phyloP scores from a whole-genome alignment of 192 early-diverging fungal species.

The Entophlyctis luteolus region DNA sequence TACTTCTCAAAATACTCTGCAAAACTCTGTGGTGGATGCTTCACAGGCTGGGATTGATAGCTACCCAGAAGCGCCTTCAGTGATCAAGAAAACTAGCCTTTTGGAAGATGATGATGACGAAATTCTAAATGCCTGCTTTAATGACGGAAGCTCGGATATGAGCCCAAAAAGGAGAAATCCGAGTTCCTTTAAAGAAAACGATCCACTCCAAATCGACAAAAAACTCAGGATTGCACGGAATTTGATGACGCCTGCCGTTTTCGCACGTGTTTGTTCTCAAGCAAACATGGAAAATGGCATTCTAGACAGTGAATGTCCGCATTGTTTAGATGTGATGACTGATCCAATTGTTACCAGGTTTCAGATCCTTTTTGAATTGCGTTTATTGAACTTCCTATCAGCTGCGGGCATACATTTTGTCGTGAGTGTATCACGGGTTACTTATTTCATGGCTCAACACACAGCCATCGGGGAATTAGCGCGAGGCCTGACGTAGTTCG shows the following conservation, averaged over 20 bases:
- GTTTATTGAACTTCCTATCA: background rate
- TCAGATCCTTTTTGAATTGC: background rate
- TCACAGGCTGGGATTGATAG: too few species aligned
- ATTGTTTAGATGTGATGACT: conserved; percentile 23
- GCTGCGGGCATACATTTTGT: conserved; percentile 46
- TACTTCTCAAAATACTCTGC: too few species aligned
- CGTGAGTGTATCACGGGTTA: conserved; percentile 33
- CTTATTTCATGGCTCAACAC: background rate
- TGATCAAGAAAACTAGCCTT: background rate
- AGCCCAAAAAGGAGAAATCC: too few species aligned
- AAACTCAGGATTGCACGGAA: background rate
- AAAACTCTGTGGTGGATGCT: too few species aligned
- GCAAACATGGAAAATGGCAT: conserved; percentile 13
- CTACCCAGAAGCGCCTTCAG: too few species aligned
- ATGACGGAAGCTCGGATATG: too few species aligned
- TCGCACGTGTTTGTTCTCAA: background rate
- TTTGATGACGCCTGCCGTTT: background rate
- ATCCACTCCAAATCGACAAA: too few species aligned
- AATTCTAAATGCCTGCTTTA: too few species aligned
- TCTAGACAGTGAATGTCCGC: conserved; percentile 12
- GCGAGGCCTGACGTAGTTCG: background rate
- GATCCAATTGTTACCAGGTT: background rate
- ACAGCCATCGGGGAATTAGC: background rate
- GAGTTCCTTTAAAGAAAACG: too few species aligned
- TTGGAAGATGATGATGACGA: background rate